Evolutionary conservation across 2,329 filamentous ascomycete genomes (phyloP).

Genomic region (Tolypocladium paradoxum): DNA sequence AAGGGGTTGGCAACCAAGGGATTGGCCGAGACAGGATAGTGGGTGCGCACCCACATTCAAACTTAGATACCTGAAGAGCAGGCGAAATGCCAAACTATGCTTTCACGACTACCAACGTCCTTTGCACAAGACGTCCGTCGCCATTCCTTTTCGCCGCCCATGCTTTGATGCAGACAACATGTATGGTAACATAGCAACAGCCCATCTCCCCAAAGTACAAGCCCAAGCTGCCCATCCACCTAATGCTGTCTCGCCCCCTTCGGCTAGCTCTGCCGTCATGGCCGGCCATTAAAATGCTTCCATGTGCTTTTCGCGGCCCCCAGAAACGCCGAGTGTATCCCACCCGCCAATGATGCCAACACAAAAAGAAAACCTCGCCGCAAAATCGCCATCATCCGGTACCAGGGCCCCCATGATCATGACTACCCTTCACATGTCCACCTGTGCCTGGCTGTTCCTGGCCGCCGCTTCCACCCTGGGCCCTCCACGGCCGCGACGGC

Average conservation of each 20-base stretch:
- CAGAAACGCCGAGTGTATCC: not conserved
- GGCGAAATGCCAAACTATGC: conserved; percentile 3
- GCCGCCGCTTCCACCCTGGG: not conserved
- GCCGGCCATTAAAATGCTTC: not conserved
- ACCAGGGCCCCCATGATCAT: not conserved
- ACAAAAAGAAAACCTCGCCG: not conserved
- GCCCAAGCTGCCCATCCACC: not conserved
- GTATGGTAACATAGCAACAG: not conserved
- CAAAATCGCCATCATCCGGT: not conserved
- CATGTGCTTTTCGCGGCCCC: not conserved
- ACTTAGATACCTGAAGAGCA: not conserved
- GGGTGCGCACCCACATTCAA: not conserved
- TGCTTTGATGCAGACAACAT: not conserved
- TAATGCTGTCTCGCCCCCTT: not conserved
- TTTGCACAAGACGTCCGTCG: not conserved
- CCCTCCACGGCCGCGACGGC: conserved; percentile 14
- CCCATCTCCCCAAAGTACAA: not conserved
- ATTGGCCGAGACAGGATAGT: not conserved
- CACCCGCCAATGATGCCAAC: not conserved
- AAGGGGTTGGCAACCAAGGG: not conserved
- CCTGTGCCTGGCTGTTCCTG: not conserved
- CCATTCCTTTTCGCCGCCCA: not conserved
- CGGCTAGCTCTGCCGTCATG: not conserved
- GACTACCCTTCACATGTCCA: not conserved
- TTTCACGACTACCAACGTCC: not conserved